Base-by-base conservation (phyloP, 2,329 filamentous ascomycete species). In the Venturia effusa region DNA sequence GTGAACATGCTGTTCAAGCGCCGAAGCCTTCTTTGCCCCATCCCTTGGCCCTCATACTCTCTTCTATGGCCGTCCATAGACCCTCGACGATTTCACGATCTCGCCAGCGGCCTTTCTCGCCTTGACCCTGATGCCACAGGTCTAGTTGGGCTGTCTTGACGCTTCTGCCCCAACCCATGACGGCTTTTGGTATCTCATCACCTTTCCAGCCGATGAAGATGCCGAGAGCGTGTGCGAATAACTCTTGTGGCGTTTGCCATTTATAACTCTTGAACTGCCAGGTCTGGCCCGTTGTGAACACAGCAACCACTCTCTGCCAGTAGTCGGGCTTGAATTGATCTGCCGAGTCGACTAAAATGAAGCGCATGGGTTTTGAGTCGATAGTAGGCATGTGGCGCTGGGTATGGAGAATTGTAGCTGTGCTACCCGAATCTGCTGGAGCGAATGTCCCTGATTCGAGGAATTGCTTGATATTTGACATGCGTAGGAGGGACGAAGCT, bases 191-290 rank as follows among this genome's bases (percentile, higher is more conserved):
- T 3, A 87, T 77, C 67, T 86, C 83, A 71, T 97, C 92, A 61
- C 90, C 92, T 66, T 89, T 85, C 90, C 92, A 97, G 3, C 94
- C 94, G 1, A 99, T 86, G 71, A 90, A 96, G 61, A 99, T 80
- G 64, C 94, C 94, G 17, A 91, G 81, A 1, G 91, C 89, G 71
- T 97, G 90, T 68, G 86, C 85, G 79, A 99, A 99, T 61, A 99
- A 81, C 72, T 97, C 94, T 17, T 86, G 83, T 0, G 94, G 90
- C 64, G 88, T 88, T 69, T 88, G 88, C 91, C 94, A 99, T 76
- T 96, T 96, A 83, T 99, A 99, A 69, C 86, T 89, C 78, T 97
- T 96, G 79, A 99, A 99, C 77, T 99, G 94, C 94, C 94, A 99
- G 11, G 88, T 87, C 78, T 99, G 94, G 40, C 94, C 94, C 0